Evolutionary conservation across 345 rosid species (phyloP), one percentile per base, ranked within the genome.

Genomic region (Salix purpurea): DNA sequence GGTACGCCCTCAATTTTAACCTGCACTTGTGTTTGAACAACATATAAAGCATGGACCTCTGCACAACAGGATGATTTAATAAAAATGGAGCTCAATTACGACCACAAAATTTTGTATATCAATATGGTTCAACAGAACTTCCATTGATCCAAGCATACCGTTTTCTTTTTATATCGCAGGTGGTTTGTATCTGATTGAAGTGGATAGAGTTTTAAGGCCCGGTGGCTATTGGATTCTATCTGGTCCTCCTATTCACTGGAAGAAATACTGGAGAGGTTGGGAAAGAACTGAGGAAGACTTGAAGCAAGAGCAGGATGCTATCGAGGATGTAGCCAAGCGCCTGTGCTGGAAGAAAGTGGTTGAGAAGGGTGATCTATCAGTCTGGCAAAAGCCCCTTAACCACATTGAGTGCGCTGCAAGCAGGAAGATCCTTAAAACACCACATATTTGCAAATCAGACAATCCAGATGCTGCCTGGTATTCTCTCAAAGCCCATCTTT

Each of bases 221-320:
- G 96, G 99, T n/a, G 99, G 98, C 24, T 96, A 91, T 65, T 96
- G 99, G 98, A 83, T 96, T 82, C 93, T 93, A 13, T 96, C 98
- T 1, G 99, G 99, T 11, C 99, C 99, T 48, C 99, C 98, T 8
- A 87, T 96, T 69, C 83, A 74, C 78, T 96, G 99, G 99, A 92
- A 92, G 83, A 90, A 82, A 42, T 81, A 92, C 82, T 96, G 98
- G 98, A 89, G 85, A 88, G 98, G 98, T 0, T 96, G 99, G 99
- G 97, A 92, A 64, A 90, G 99, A 87, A 88, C 90, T 19, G 82
- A 82, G 70, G 88, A 90, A 67, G 97, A 96, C 77, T 79, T 96
- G 84, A 93, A 92, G 74, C 82, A 85, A 68, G 98, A 96, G 60
- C 99, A 96, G 80, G 92, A 91, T 67, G 72, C 94, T 37, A 93